Base-by-base conservation (phyloP, 2,329 filamentous ascomycete species). In the Fusarium secorum region DNA sequence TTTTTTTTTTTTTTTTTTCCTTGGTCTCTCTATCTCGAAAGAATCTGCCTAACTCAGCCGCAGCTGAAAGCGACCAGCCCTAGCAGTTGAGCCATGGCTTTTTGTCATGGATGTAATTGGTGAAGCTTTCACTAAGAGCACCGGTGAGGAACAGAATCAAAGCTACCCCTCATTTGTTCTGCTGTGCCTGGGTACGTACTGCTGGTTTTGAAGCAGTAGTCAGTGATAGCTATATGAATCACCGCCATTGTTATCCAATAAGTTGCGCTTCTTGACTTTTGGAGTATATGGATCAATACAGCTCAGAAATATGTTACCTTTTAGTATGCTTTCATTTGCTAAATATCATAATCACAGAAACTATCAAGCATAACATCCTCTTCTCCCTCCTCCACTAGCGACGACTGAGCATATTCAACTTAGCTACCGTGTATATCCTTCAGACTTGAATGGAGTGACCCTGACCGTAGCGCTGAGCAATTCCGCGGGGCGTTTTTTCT, bases 21-120 rank as follows among this genome's bases (percentile, higher is more conserved):
- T 24, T 33, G 17, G 1, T 24, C 11, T 20, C 24, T 28, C 5
- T 1, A 14, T 20, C 17, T 20, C 4, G 0, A 8, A 2, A 11
- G 30, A 51, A 35, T 24, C 22, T 26, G 48, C 18, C 48, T 9
- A 15, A 26, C 48, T 51, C 48, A 51, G 48, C 48, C 48, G 48
- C 48, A 26, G 48, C 48, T 51, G 48, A 35, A 17, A 8, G 11
- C 3, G n/a, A 15, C 30, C 22, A 8, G 46, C 30, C 22, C 46
- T 20, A 35, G 32, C 32, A 35, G 2, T 51, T 15, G 1, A 26
- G 26, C 24, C 2, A 35, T 51, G 48, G 48, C 48, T 35, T 51
- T 35, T 35, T 51, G 9, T 9, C 4, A 35, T 10, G 22, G 4
- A 26, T n/a, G 13, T 35, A 26, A 51, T 51, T 51, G 48, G 48